Conservation (phyloP, 169 alveolate species). For the Plasmodium vinckei region DNA sequence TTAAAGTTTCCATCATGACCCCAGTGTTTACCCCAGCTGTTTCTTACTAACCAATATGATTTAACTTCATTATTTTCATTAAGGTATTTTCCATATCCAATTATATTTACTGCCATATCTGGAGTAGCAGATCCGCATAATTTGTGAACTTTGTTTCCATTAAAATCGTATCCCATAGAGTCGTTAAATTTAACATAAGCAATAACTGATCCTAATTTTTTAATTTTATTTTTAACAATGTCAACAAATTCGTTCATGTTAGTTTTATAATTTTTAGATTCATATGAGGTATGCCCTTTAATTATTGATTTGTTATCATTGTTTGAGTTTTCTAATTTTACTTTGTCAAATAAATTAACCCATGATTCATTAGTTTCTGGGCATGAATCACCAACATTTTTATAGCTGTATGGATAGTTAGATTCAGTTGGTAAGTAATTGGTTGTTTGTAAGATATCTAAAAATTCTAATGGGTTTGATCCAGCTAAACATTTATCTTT, state of each 20-base stretch:
- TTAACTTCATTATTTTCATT: constrained; percentile 8
- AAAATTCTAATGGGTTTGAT: constrained; percentile 14
- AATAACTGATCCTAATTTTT: constrained; percentile 50
- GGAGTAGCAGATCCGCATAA: constrained; percentile 40
- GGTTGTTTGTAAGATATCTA: neutral
- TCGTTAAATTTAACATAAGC: constrained; percentile 24
- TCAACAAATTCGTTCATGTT: constrained; percentile 29
- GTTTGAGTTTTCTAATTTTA: neutral
- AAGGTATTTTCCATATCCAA: constrained; percentile 72
- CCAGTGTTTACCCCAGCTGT: constrained; percentile 57
- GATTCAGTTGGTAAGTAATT: neutral
- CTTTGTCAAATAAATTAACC: neutral
- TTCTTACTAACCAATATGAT: constrained; percentile 12
- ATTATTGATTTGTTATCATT: neutral
- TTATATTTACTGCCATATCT: constrained; percentile 43
- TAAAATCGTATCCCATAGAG: constrained; percentile 26
- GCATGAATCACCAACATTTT: neutral
- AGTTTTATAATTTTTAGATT: neutral
- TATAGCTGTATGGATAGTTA: constrained; percentile 1
- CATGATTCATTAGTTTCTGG: neutral
- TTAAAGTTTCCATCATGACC: constrained; percentile 20
- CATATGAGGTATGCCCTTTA: constrained; percentile 10
- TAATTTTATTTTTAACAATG: constrained; percentile 22
- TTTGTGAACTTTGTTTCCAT: constrained; percentile 40
- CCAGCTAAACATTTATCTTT: neutral